A percentile compares a stretch with the other conserved stretches of the same genome.
phyloP scores from a whole-genome alignment of 1,284 basidiomycete species.

The Fomitopsis schrenkii region DNA sequence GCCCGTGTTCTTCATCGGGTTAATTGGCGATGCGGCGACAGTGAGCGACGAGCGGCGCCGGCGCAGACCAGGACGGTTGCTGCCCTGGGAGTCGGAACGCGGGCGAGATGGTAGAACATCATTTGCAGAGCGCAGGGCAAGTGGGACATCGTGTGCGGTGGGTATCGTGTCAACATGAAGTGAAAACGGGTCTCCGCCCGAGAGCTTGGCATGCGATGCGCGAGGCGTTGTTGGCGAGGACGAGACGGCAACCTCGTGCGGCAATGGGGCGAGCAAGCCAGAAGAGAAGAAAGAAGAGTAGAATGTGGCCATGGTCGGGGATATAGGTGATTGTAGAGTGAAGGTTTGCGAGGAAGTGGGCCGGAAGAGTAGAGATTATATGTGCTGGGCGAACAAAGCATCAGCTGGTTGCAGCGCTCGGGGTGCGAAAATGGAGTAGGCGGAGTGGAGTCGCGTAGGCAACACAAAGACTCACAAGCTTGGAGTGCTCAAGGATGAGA shows the following conservation, averaged over 20 bases:
- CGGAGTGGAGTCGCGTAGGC: not conserved
- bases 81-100: conserved; percentile 6
- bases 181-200: not conserved
- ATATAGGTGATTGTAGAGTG: not conserved
- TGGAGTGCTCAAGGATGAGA: not conserved
- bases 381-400: not conserved
- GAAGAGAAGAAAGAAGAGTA: conserved; percentile 63
- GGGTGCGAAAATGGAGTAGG: not conserved
- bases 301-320: conserved; percentile 32
- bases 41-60: conserved; percentile 25
- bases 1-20: conserved; percentile 19
- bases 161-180: conserved; percentile 35
- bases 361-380: not conserved
- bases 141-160: conserved; percentile 18
- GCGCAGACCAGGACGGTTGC: conserved; percentile 23
- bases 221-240: conserved; percentile 32
- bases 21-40: conserved; percentile 21
- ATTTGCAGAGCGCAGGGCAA: conserved; percentile 4
- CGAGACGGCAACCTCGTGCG: conserved; percentile 26
- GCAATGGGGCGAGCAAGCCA: conserved; percentile 46
- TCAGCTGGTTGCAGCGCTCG: not conserved
- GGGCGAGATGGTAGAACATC: conserved; percentile 13
- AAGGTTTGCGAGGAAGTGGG: conserved; percentile 1
- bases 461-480: not conserved
- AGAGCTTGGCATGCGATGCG: conserved; percentile 17